Base-by-base conservation (phyloP, 495 filamentous ascomycete species). In the Tuber umbilicatum region DNA sequence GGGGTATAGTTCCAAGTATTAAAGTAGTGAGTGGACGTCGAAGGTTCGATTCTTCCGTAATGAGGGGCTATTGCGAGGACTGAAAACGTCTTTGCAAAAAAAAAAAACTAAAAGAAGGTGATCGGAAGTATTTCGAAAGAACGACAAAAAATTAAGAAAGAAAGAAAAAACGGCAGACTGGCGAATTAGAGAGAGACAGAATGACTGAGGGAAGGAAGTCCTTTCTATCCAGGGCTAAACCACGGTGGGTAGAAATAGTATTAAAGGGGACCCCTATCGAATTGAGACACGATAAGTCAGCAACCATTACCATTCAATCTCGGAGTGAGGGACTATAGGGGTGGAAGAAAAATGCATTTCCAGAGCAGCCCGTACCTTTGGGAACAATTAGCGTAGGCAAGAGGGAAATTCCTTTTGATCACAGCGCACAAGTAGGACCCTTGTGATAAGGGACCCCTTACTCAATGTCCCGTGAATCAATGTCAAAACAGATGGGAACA, bases 21-120 rank as follows among this genome's bases (percentile, higher is more conserved):
- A 55, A 60, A 78, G 75, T 79, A 80, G 75, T 72, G 80, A 82
- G 80, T 78, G 80, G 77, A 79, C 77, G 80, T 76, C 78, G 78
- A 82, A 74, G 76, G 70, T 77, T 75, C 77, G 77, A 82, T 78
- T 73, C 70, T 82, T 82, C 81, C 74, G 73, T 82, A 82, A 79
- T 71, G 81, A 78, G 64, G 76, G 81, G 70, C 73, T 82, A 80
- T 71, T 35, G 78, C 73, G 69, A 79, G 40, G 77, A 79, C 73
- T 70, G 64, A 64, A 80, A 78, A 55, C 31, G 78, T 55, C 74
- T 71, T 55, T 75, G 78, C 80, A 78, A 78, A 79, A 68, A 79
- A 79, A 71, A 72, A 73, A 45, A 47, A 47, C 69, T 73, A 78
- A 80, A 81, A 81, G 43, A 77, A 78, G 77, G 72, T 80, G 73